Evolutionary conservation across 2,329 filamentous ascomycete genomes (phyloP).

Genomic region (Pestalotiopsis sp.): DNA sequence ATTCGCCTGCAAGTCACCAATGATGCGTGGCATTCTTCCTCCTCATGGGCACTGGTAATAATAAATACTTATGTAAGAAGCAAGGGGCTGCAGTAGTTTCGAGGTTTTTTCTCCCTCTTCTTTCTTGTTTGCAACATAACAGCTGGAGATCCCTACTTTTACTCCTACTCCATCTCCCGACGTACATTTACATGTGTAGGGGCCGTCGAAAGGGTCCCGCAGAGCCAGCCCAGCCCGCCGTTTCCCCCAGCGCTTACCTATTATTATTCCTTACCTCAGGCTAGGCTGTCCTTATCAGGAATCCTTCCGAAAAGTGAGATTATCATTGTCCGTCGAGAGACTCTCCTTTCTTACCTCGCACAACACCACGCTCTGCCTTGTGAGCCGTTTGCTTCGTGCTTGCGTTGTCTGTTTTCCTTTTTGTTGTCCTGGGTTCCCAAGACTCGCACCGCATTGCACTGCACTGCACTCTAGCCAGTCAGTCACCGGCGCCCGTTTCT

Average conservation of each 20-base stretch:
- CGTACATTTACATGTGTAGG: background rate
- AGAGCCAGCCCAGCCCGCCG: background rate
- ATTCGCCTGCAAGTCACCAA: background rate
- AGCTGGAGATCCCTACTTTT: no score
- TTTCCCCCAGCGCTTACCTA: conserved; percentile 5
- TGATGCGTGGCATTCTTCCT: background rate
- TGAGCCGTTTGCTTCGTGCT: background rate
- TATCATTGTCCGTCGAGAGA: background rate
- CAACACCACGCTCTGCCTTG: background rate
- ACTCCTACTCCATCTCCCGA: no score
- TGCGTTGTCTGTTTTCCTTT: conserved; percentile 3
- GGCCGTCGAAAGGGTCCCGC: background rate
- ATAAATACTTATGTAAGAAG: background rate
- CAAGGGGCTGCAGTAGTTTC: background rate
- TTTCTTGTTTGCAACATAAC: background rate
- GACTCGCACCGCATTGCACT: background rate
- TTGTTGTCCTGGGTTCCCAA: background rate
- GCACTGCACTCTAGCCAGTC: background rate
- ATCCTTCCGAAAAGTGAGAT: conserved; percentile 3
- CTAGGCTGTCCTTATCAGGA: conserved; percentile 11
- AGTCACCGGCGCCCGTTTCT: background rate
- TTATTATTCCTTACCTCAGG: conserved; percentile 1
- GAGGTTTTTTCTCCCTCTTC: background rate
- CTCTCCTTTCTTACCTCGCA: background rate
- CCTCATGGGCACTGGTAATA: background rate